Base-by-base conservation (phyloP, 2,329 filamentous ascomycete species). In the Nigrospora osmanthi region DNA sequence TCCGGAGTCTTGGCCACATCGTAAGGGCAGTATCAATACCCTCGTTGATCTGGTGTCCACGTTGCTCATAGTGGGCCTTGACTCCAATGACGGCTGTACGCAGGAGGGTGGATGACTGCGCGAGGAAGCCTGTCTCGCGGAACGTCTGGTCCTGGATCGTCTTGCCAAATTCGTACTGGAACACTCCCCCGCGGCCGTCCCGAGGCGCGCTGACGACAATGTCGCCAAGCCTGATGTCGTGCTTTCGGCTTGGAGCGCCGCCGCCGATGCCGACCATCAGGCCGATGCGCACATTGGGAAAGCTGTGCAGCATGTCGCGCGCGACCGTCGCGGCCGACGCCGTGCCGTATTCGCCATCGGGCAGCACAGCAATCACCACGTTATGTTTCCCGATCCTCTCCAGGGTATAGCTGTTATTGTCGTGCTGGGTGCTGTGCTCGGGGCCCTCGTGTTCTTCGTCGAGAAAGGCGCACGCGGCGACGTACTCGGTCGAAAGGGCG, bases 381-480 rank as follows among this genome's bases (percentile, higher is more conserved):
- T 68, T 63, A 41, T 68, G 63, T 13, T 46, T 45, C 1, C 56
- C 57, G 1, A 68, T 59, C 0, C 38, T 43, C 1, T 64, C 66
- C 1, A 62, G 48, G 4, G 50, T 51, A 43, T 69, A 69, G 5
- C 28, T 37, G 28, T 55, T 58, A 39, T 54, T 55, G 23, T 63
- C 61, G 12, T 57, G 30, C 2, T 9, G 34, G 0, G 42, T 11
- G 16, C 58, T 33, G 61, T 62, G 38, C 4, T 57, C 51, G 0
- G 52, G 59, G 0, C 15, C 4, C 0, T 56, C 56, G 41, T 70
- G 61, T 31, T 55, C 48, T 46, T 70, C 60, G 42, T 72, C 68
- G 2, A 72, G 62, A 23, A 70, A 62, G 0, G 41, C 52, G 30
- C 54, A 51, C 4, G 68, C 68, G 4, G 68, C 67, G 39, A 63